Conservation (phyloP, 2,329 filamentous ascomycete species). For the Phyllosticta citriasiana region DNA sequence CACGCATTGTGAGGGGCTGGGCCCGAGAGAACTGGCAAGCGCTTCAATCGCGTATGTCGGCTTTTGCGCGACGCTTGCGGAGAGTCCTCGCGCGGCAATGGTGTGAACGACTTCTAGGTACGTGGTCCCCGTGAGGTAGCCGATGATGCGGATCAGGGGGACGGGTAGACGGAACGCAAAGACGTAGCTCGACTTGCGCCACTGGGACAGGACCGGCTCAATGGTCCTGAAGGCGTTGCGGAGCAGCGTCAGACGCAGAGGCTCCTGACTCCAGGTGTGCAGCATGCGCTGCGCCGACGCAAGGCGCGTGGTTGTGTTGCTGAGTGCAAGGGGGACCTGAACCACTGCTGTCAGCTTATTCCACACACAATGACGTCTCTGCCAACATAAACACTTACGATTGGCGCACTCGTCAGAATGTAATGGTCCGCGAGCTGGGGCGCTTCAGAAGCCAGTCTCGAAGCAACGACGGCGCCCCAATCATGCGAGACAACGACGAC, state of each 20-base stretch:
- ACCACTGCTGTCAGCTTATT: background rate
- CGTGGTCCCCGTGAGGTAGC: constrained; percentile 40
- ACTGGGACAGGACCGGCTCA: constrained; percentile 39
- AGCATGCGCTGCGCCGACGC: constrained; percentile 41
- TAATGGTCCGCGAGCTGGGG: constrained; percentile 45
- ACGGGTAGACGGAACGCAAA: constrained; percentile 44
- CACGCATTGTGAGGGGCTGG: constrained; percentile 36
- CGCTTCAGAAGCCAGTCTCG: constrained; percentile 49
- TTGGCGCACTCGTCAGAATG: constrained; percentile 43
- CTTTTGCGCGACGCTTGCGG: constrained; percentile 11
- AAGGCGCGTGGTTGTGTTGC: constrained; percentile 19
- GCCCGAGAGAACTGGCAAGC: constrained; percentile 44
- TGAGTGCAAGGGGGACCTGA: background rate
- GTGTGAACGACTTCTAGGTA: constrained; percentile 36
- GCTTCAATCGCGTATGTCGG: constrained; percentile 31
- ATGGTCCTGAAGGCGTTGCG: constrained; percentile 34
- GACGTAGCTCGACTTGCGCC: constrained; percentile 43
- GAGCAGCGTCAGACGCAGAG: constrained; percentile 36
- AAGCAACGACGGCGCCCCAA: constrained; percentile 44
- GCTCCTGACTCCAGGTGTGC: constrained; percentile 36
- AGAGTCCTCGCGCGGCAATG: constrained; percentile 23
- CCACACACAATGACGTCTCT: background rate
- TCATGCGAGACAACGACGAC: constrained; percentile 44
- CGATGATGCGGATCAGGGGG: constrained; percentile 33
- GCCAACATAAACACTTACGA: constrained; percentile 32